A percentile compares a stretch with the other conserved stretches of the same genome.
Evolutionary conservation across 108 stramenopile species (phyloP).

Genomic region (Conticribra weissflogii): DNA sequence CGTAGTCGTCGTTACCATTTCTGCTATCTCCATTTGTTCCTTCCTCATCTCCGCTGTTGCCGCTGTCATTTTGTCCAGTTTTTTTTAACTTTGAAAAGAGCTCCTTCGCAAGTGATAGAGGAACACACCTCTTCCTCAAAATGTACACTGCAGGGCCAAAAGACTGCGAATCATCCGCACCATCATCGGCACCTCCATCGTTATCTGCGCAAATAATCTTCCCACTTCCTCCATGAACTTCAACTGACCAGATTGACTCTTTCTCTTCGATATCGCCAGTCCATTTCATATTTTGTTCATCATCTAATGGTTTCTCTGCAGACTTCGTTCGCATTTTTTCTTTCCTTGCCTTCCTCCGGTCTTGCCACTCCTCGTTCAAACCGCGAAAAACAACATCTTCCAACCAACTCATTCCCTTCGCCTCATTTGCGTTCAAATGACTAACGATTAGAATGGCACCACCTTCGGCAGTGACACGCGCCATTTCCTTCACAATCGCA

Average conservation of each 20-base stretch:
- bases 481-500: constrained; percentile 69
- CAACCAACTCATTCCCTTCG: constrained; percentile 68
- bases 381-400: constrained; percentile 68
- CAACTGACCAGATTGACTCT: constrained; percentile 58
- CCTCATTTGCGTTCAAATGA: constrained; percentile 68
- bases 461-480: constrained; percentile 51
- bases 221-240: constrained; percentile 81
- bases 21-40: not conserved
- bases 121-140: constrained; percentile 12
- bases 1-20: not conserved
- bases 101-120: constrained; percentile 8
- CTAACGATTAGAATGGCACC: constrained; percentile 69
- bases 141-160: constrained; percentile 39
- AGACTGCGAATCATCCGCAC: constrained; percentile 13
- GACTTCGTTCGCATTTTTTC: not conserved
- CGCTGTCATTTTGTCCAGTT: not conserved
- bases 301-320: not conserved
- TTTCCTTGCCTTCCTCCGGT: constrained; percentile 4
- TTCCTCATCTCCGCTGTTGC: not conserved
- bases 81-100: constrained; percentile 5
- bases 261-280: not conserved
- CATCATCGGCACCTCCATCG: constrained; percentile 32
- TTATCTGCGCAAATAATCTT: constrained; percentile 27
- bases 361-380: constrained; percentile 41
- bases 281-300: not conserved